These are phyloP conservation scores for Malassezia brasiliensis DNA, from an alignment of 1,284 basidiomycete species.

Conservation along the genomic window DNA sequence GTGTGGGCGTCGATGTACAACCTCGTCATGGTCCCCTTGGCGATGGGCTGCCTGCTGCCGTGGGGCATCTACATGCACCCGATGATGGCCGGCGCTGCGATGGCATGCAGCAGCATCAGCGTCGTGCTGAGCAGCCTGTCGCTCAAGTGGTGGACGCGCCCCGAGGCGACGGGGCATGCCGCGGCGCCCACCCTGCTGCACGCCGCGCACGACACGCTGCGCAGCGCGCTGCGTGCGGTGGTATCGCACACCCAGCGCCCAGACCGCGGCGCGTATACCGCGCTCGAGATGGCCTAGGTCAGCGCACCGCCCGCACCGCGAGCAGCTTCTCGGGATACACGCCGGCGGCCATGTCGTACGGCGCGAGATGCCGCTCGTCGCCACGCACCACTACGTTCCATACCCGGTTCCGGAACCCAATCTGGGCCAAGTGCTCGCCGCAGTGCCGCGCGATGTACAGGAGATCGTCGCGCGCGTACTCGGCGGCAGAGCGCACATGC, in stretches of 20 bases:
- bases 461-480: not conserved
- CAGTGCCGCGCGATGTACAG: not conserved
- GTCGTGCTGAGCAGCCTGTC: slow-evolving; percentile 83
- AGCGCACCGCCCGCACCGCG: slow-evolving; percentile 22
- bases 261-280: not conserved
- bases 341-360: slow-evolving; percentile 34
- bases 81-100: slow-evolving; percentile 93
- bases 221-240: no score
- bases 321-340: slow-evolving; percentile 34
- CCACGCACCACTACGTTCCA: slow-evolving; percentile 27
- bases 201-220: not conserved
- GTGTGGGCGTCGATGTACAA: slow-evolving; percentile 60
- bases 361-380: slow-evolving; percentile 10
- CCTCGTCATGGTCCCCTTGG: slow-evolving; percentile 85
- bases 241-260: no score
- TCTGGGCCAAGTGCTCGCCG: slow-evolving; percentile 25
- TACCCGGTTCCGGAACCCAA: slow-evolving; percentile 42
- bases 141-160: slow-evolving; percentile 54
- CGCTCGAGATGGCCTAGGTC: slow-evolving; percentile 10
- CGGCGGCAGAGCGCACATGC: not conserved
- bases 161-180: not conserved
- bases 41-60: slow-evolving; percentile 92
- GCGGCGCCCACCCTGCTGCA: not conserved
- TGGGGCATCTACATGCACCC: slow-evolving; percentile 87
- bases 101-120: slow-evolving; percentile 94